Evolutionary conservation across 352 stramenopile species (phyloP), one percentile per base, ranked within the genome.

Genomic region (Pythium periplocum): DNA sequence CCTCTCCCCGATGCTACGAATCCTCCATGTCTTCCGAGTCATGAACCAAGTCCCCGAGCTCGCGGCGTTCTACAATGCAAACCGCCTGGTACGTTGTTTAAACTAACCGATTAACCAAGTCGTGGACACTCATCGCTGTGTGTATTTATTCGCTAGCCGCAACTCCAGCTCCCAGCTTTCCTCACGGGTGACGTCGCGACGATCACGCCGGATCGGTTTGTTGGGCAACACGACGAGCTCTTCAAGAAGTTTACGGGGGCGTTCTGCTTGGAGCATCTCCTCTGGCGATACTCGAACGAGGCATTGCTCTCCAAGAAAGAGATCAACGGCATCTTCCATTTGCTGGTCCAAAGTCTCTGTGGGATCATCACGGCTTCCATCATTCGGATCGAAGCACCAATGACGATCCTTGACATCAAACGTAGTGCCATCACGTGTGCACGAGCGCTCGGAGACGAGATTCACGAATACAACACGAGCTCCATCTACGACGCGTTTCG

Each of bases 271-370:
- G 82, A 92, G 49, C 78, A 88, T 33, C 51, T 88, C 39, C 61
- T 92, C 3, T 87, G 77, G 66, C 71, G 75, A 4, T 86, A 90
- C 58, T 85, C 82, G 6, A 73, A 82, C 45, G 78, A 84, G 48
- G 74, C 75, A 1, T 67, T 91, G 12, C 53, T 91, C 6, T 79
- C 78, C 8, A 89, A 87, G 56, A 91, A 91, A 64, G 77, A 88
- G 38, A 86, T 90, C 55, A 88, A 92, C 53, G 75, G 73, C 31
- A 88, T 87, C 41, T 92, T 89, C 43, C 75, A 89, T 45, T 69
- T 87, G 8, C 67, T 92, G 12, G 42, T 92, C n/a, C 78, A 92
- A 57, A 87, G 73, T 38, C 64, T 90, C 41, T 87, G 77, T 45
- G 77, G 78, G 1, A 83, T 90, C 46, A 63, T 84, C 44, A 87